Evolutionary conservation across 1,284 basidiomycete genomes (phyloP).

Genomic region (Fomes fomentarius): DNA sequence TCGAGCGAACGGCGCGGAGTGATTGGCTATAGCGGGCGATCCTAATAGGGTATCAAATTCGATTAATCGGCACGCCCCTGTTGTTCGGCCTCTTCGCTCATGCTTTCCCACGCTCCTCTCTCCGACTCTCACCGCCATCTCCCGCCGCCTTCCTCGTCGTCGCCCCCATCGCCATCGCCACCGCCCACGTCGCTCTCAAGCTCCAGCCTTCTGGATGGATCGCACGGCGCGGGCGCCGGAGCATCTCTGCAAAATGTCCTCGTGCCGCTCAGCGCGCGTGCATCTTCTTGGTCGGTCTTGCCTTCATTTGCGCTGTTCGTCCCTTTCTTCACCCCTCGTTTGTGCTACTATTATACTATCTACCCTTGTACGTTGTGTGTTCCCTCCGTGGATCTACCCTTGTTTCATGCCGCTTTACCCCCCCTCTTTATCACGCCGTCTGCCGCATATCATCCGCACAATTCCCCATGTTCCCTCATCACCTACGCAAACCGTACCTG

Average conservation of each 20-base stretch:
- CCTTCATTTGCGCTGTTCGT: slow-evolving; percentile 8
- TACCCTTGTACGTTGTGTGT: slow-evolving; percentile 6
- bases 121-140: slow-evolving; percentile 1
- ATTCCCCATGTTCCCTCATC: neutral
- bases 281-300: slow-evolving; percentile 15
- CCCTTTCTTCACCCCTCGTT: neutral
- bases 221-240: slow-evolving; percentile 7
- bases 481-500: neutral
- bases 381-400: slow-evolving; percentile 3
- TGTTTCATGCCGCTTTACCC: slow-evolving; percentile 18
- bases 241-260: slow-evolving; percentile 8
- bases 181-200: neutral
- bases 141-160: neutral
- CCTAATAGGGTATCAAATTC: slow-evolving; percentile 20
- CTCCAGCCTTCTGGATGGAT: neutral
- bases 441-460: slow-evolving; percentile 2
- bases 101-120: slow-evolving; percentile 3
- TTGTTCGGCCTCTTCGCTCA: slow-evolving; percentile 1
- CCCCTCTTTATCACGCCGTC: neutral
- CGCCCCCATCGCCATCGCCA: neutral
- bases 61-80: slow-evolving; percentile 14
- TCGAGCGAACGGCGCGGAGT: slow-evolving; percentile 7
- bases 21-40: slow-evolving; percentile 20
- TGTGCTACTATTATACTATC: slow-evolving; percentile 20
- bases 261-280: neutral